Evolutionary conservation across 202 grass and related monocot species (phyloP).

Genomic region (Bolboschoenoplectus hybrid): DNA sequence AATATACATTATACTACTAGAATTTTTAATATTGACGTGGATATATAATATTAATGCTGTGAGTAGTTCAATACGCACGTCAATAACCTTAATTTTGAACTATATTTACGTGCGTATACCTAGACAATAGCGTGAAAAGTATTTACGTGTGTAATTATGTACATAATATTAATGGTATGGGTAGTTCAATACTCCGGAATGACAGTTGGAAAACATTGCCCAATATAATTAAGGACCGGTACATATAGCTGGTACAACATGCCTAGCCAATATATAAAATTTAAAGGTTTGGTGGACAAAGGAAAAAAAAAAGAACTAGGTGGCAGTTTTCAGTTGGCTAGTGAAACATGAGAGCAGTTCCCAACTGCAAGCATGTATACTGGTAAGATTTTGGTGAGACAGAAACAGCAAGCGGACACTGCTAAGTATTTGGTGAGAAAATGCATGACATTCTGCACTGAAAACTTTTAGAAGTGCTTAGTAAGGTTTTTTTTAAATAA

Average conservation of each 20-base stretch:
- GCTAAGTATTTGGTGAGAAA: background rate
- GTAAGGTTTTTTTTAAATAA: background rate
- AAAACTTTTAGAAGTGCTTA: background rate
- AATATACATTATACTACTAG: background rate
- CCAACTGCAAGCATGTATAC: background rate
- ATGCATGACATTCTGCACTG: background rate
- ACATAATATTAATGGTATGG: no score
- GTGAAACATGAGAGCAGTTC: slow-evolving; percentile 14
- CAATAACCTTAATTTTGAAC: no score
- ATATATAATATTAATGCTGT: no score
- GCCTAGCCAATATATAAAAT: background rate
- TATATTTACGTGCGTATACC: no score
- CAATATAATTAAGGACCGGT: background rate
- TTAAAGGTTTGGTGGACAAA: background rate
- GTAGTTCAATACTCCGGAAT: no score
- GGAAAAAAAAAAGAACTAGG: background rate
- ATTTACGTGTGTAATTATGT: no score
- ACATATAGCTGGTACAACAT: background rate
- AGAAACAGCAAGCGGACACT: background rate
- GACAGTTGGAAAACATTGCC: no score
- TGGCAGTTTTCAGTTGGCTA: background rate
- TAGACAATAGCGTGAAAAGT: no score
- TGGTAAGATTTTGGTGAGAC: slow-evolving; percentile 24
- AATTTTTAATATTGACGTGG: no score
- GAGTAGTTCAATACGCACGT: no score